A percentile compares a stretch with the other conserved stretches of the same genome.
Evolutionary conservation across 208 protist genomes (phyloP).

Genomic region (Crithidia bombi): DNA sequence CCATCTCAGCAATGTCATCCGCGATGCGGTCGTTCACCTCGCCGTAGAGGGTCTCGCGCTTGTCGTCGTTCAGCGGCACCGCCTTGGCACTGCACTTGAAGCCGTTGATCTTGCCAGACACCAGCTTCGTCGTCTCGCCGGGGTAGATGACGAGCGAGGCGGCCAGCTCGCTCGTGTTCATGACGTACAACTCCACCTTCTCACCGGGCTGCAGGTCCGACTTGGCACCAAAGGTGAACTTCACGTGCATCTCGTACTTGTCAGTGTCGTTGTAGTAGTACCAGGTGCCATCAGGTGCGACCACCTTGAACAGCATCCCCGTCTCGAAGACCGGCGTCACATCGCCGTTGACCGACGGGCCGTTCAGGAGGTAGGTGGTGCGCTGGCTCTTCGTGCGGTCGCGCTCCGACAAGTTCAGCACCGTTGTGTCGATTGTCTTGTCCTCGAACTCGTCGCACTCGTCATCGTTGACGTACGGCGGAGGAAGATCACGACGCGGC

Average conservation of each 20-base stretch:
- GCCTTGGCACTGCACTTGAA: conserved; percentile 42
- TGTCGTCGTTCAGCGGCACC: conserved; percentile 35
- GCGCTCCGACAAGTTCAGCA: conserved; percentile 53
- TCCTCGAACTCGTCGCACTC: conserved; percentile 88
- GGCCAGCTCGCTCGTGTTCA: conserved; percentile 36
- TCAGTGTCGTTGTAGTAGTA: conserved; percentile 79
- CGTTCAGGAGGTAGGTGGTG: conserved; percentile 42
- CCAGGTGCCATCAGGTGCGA: conserved; percentile 47
- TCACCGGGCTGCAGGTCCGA: conserved; percentile 34
- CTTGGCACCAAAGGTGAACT: conserved; percentile 57
- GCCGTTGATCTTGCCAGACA: conserved; percentile 41
- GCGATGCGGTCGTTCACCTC: conserved; percentile 20
- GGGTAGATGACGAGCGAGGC: conserved; percentile 53
- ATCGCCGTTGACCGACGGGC: conserved; percentile 56
- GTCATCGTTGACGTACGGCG: conserved; percentile 82
- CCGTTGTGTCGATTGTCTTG: conserved; percentile 60
- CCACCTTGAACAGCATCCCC: conserved; percentile 77
- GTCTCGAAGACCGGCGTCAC: conserved; percentile 64
- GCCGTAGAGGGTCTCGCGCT: conserved; percentile 34
- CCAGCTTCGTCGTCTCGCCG: conserved; percentile 46
- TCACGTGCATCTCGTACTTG: conserved; percentile 71
- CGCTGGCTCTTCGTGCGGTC: conserved; percentile 20
- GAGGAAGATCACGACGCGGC: conserved; percentile 58
- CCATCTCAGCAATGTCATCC: conserved; percentile 29
- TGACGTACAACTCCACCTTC: conserved; percentile 27